Evolutionary conservation across 2,329 filamentous ascomycete genomes (phyloP), one percentile per base, ranked within the genome.

Genomic region (Ascochyta fabae): DNA sequence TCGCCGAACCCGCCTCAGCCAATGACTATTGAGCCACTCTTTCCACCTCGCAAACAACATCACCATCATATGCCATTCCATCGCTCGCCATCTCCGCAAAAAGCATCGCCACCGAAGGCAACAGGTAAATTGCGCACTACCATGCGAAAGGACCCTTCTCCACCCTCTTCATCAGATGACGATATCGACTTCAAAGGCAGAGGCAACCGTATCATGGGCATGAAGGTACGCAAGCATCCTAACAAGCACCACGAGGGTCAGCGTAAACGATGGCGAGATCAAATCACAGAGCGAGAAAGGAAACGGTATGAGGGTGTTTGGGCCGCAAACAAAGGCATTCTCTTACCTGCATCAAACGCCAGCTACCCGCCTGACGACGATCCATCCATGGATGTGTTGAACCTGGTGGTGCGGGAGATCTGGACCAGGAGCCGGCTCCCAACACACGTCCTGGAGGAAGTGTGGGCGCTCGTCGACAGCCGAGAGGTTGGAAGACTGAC

Each of bases 281-380:
- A 86, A 58, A 84, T 95, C 38, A 90, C 88, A 0, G 83, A 85
- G 43, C 80, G 85, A 5, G 90, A 95, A 69, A 81, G 89, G n/a
- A 90, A 89, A 68, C 83, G 91, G 1, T 95, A 95, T 73, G 91
- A 94, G 73, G 91, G 89, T 2, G 84, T 95, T 1, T 95, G 90
- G 90, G 91, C 91, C 1, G 91, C 89, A 38, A 95, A 95, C 66
- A 85, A 86, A 44, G 90, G 90, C 0, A 55, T 86, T 0, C 64
- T 73, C 42, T 68, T 73, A 24, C 59, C 71, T 10, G 59, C 60
- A 6, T 27, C 52, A 2, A 44, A 34, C 4, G 31, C 15, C 24
- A 31, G 27, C 16, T 60, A 44, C 31, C 53, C 58, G 7, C 51
- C 50, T 6, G 42, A 53, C 26, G 57, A 59, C 2, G 70, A 72